Evolutionary conservation across 2,329 filamentous ascomycete species (phyloP), one percentile per base, ranked within the genome.

Genomic region (Fusarium veterinarium): DNA sequence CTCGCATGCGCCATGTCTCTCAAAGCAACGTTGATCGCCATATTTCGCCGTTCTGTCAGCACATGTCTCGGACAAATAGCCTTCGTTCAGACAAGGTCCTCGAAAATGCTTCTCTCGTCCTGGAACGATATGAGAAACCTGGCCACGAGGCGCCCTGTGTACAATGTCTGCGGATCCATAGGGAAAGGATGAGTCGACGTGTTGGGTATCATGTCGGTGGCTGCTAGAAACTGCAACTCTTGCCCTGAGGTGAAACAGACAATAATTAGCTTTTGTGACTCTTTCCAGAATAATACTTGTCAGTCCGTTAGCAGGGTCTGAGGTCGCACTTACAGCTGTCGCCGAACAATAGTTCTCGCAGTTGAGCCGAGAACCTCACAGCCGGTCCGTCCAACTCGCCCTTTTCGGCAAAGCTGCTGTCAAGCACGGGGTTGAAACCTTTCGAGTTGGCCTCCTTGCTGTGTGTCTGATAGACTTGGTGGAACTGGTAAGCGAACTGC

Each of bases 401-500:
- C 41, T 83, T 79, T 64, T 83, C 80, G 25, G 82, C 77, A 56
- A 83, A 81, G 44, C 78, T 77, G 49, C 81, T 78, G 72, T 89
- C 87, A 12, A 86, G 71, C n/a, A 90, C 77, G 23, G 88, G 88
- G 73, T 90, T 90, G 75, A 89, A 90, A 53, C 87, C 82, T 78
- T 82, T 86, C 12, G 83, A 78, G 46, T 84, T 83, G 7, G 82
- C 81, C 69, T 89, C 86, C 71, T 82, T 82, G 60, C 82, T 84
- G 76, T 89, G 86, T 25, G 88, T 90, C 81, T 89, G 87, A 74
- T 89, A 90, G 62, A 89, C 83, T 75, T 89, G 84, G 78, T 90
- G 88, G 76, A 90, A 90, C 79, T 89, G 87, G 70, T 87, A 88
- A 7, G 86, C 86, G 74, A 90, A 89, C 79, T 90, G 88, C 79